These are phyloP conservation scores for Ceratocystis colombiana DNA, from an alignment of 2,329 filamentous ascomycete genomes.

Conservation along the genomic window DNA sequence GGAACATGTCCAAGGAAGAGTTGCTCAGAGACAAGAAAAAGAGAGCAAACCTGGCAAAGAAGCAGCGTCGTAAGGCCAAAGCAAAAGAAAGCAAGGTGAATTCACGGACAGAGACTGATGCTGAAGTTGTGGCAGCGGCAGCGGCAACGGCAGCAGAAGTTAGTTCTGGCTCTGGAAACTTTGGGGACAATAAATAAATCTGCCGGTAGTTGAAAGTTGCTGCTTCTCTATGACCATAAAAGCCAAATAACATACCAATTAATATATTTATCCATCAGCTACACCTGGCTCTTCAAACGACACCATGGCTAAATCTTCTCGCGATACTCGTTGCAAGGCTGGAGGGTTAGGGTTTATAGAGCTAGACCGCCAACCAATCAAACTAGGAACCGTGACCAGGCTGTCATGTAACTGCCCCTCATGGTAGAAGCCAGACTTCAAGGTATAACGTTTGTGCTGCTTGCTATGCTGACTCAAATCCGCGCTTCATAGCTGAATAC, in stretches of 20 bases:
- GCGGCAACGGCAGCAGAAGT: conserved; percentile 27
- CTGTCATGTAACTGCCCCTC: conserved; percentile 15
- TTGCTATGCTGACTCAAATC: conserved; percentile 1
- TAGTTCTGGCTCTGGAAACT: conserved; percentile 17
- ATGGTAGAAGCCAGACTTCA: background rate
- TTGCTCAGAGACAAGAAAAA: conserved; percentile 49
- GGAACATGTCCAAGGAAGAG: conserved; percentile 39
- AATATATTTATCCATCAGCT: background rate
- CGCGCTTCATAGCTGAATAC: background rate
- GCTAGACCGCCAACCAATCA: conserved; percentile 9
- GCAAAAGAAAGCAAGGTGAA: conserved; percentile 43
- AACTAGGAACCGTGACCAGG: conserved; percentile 13
- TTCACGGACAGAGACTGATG: conserved; percentile 43
- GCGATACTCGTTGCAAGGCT: conserved; percentile 13
- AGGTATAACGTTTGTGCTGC: background rate
- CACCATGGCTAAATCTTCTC: background rate
- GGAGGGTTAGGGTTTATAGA: conserved; percentile 5
- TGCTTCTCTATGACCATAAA: background rate
- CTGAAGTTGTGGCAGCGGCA: conserved; percentile 36
- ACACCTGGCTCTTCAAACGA: background rate
- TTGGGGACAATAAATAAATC: conserved; percentile 25
- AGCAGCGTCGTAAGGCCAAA: conserved; percentile 49
- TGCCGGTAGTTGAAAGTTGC: no score
- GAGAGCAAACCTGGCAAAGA: conserved; percentile 49
- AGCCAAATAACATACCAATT: background rate